Evolutionary conservation across 129 eudicot genomes (phyloP).

Genomic region (Tagetes erecta): DNA sequence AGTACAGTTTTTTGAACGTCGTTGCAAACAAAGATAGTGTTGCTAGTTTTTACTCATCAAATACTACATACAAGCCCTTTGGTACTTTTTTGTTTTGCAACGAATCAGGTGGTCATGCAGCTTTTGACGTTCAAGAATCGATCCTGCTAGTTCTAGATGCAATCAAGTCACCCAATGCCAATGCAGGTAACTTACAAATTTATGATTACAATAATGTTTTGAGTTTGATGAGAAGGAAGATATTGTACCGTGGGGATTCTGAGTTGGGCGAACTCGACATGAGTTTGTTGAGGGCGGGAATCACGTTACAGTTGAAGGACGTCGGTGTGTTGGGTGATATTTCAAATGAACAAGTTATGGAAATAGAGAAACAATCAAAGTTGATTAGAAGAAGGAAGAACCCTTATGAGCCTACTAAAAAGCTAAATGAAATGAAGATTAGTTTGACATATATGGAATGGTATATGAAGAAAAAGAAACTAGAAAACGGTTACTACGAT

Average conservation of each 20-base stretch:
- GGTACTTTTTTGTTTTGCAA: constrained; percentile 47
- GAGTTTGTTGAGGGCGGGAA: constrained; percentile 34
- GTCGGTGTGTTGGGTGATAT: constrained; percentile 10
- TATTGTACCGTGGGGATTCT: constrained; percentile 36
- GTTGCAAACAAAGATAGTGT: constrained; percentile 38
- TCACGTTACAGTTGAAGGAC: constrained; percentile 37
- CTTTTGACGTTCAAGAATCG: constrained; percentile 36
- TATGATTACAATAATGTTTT: constrained; percentile 36
- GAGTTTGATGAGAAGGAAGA: constrained; percentile 27
- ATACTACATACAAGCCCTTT: constrained; percentile 37
- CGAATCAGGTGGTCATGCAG: constrained; percentile 39
- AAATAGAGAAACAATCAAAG: neutral
- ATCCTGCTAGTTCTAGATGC: constrained; percentile 27
- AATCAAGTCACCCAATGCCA: neutral
- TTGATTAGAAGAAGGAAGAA: neutral
- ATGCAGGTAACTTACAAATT: neutral
- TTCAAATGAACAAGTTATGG: neutral
- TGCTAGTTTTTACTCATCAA: constrained; percentile 27
- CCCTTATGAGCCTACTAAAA: constrained; percentile 27
- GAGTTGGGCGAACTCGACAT: constrained; percentile 4
- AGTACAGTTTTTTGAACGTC: constrained; percentile 43
- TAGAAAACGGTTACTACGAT: constrained; percentile 47
- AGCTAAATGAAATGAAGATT: constrained; percentile 44
- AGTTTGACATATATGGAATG: constrained; percentile 48
- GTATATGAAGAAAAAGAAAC: constrained; percentile 36